These are phyloP conservation scores for Shiraia bambusicola DNA, from an alignment of 2,329 filamentous ascomycete species.

Conservation along the genomic window DNA sequence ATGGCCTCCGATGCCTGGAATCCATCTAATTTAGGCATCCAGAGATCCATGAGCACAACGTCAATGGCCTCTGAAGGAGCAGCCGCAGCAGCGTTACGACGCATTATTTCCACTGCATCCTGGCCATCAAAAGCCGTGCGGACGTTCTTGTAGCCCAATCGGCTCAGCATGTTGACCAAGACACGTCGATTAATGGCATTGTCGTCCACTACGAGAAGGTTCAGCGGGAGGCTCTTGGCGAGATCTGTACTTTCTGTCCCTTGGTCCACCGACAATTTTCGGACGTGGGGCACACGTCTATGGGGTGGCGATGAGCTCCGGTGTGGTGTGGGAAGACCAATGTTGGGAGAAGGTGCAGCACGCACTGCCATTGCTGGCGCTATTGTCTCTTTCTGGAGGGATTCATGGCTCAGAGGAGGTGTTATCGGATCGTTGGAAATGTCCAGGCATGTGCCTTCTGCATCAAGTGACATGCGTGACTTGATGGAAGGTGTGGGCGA, in stretches of 20 bases:
- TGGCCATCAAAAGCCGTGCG: conserved; percentile 68
- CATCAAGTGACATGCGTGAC: conserved; percentile 35
- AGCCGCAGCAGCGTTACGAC: conserved; percentile 38
- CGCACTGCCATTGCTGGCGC: conserved; percentile 17
- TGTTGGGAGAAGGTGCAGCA: conserved; percentile 5
- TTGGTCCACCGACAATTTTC: conserved; percentile 5
- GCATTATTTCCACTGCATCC: conserved; percentile 65
- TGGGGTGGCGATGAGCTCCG: conserved; percentile 33
- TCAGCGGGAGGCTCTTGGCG: conserved; percentile 64
- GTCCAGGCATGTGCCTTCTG: conserved; percentile 22
- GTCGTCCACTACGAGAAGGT: conserved; percentile 70
- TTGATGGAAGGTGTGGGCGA: conserved; percentile 45
- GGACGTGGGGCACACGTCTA: conserved; percentile 18
- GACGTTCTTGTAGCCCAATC: conserved; percentile 65
- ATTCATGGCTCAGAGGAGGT: conserved; percentile 30
- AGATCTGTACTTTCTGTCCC: conserved; percentile 30
- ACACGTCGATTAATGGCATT: conserved; percentile 71
- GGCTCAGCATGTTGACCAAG: conserved; percentile 65
- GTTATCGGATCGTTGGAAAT: conserved; percentile 26
- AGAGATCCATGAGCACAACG: conserved; percentile 71
- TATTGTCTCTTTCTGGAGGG: conserved; percentile 19
- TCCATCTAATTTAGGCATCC: conserved; percentile 75
- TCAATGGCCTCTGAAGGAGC: conserved; percentile 51
- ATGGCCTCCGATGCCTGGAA: conserved; percentile 69
- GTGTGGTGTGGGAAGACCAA: conserved; percentile 32